Base-by-base conservation (phyloP, 1,284 basidiomycete species). In the Vanrija sp. region DNA sequence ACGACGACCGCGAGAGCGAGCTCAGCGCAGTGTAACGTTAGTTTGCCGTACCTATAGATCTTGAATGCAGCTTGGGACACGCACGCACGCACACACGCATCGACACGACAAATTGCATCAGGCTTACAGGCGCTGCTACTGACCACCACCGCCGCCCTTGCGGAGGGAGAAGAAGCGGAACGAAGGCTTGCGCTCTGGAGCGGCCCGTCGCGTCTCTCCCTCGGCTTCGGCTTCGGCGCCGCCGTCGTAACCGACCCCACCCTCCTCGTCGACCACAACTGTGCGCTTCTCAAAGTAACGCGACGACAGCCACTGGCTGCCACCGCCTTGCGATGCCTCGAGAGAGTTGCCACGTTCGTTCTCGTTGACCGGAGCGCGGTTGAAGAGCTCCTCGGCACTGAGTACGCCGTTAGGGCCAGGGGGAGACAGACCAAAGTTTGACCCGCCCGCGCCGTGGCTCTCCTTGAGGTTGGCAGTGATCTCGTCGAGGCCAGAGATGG, bases 131-230 rank as follows among this genome's bases (percentile, higher is more conserved):
- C 19, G 40, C 40, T 42, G 40, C 40, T 42, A 42, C n/a, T 42
- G 40, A 38, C 46, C 46, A 10, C n/a, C 21, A 23, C 21, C 21
- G 21, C 21, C 46, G 26, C 64, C 58, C 57, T 71, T 72, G 38
- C 71, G 63, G 7, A 74, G 59, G 39, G 68, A 71, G 60, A 74
- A 74, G 62, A 74, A 74, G 40, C 71, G 61, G 62, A 71, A 73
- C 51, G 55, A 57, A 38, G 63, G 56, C 58, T 69, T 71, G 57
- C 63, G 66, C 46, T 64, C 66, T 12, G 61, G 44, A 43, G 46
- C 12, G 38, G 26, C 6, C 51, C 47, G 12, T 57, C 57, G 9
- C 34, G 34, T 34, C 34, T 34, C 34, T 34, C 34, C 34, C 49
- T 50, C 60, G 15, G 23, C 57, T 38, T 58, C 57, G 25, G 34